Evolutionary conservation across 805 yeast genomes (phyloP), one percentile per base, ranked within the genome.

Genomic region (Danielia reshetovae): DNA sequence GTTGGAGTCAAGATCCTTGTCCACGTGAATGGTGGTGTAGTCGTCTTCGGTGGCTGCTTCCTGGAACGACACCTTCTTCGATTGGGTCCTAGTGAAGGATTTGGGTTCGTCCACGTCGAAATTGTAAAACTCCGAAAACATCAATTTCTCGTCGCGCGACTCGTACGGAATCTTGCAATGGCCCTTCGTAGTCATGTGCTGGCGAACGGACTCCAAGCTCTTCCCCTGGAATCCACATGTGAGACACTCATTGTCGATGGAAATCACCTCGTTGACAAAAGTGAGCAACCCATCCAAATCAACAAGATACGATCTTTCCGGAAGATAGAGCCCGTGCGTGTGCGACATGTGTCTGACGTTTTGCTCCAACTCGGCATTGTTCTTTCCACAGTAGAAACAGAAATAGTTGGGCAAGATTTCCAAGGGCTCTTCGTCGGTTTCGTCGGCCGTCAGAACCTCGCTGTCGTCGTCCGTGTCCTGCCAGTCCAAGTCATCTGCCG

Each of bases 301-400:
- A 0, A 60, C 65, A 30, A 93, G 67, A 50, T 76, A 88, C 11
- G 75, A 70, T 41, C 70, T 65, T 57, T 93, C 97, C 1, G 98
- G 98, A 5, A 93, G 72, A 42, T 82, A 93, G 27, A 93, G 68
- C 2, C 97, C 97, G 58, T 85, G 96, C 24, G 59, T 65, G 39
- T 70, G 71, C 51, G 75, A 79, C 95, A 93, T 83, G 57, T 93
- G 96, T 18, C 68, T 70, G 19, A 83, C 49, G 40, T 81, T 81
- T 18, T 23, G 69, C 46, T 79, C 85, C 12, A 78, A 52, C 18
- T 74, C 77, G 10, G 54, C 61, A 41, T 76, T 72, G 33, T 73
- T 65, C 18, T 60, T 48, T 18, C 79, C 81, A 59, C 85, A 79
- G 45, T 65, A 79, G 29, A 78, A 68, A 48, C 85, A 79, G 27